phyloP scores from a whole-genome alignment of 2,329 filamentous ascomycete species.

The Achaetomium macrosporum region DNA sequence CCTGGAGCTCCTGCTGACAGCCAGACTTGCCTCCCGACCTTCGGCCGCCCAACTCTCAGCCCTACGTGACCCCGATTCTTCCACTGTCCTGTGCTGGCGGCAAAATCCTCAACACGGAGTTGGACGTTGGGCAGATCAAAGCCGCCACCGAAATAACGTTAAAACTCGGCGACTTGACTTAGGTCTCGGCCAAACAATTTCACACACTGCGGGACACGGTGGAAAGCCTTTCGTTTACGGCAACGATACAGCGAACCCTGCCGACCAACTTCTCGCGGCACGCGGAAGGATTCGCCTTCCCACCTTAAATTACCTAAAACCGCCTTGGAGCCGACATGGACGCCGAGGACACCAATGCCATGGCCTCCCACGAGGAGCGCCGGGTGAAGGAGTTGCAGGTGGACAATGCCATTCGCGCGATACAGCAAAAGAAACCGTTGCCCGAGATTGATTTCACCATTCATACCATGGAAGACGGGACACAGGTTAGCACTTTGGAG shows the following conservation, averaged over 20 bases:
- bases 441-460: slow-evolving; percentile 98
- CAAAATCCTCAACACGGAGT: neutral
- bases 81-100: slow-evolving; percentile 11
- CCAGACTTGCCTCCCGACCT: slow-evolving; percentile 19
- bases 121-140: neutral
- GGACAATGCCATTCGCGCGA: slow-evolving; percentile 86
- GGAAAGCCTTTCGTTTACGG: slow-evolving; percentile 7
- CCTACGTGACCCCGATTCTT: slow-evolving; percentile 22
- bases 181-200: slow-evolving; percentile 1
- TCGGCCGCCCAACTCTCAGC: slow-evolving; percentile 27
- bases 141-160: neutral
- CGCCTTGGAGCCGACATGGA: slow-evolving; percentile 16
- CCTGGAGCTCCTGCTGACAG: slow-evolving; percentile 21
- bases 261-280: neutral
- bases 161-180: neutral
- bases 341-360: slow-evolving; percentile 38
- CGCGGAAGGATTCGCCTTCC: neutral
- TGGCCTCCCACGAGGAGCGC: slow-evolving; percentile 37
- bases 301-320: neutral
- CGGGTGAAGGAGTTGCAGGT: slow-evolving; percentile 53
- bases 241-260: neutral
- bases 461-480: slow-evolving; percentile 96
- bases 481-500: slow-evolving; percentile 90
- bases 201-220: slow-evolving; percentile 15
- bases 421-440: slow-evolving; percentile 88